phyloP scores from a whole-genome alignment of 768 basidiomycete species.

The Rhizopogon vesiculosus region DNA sequence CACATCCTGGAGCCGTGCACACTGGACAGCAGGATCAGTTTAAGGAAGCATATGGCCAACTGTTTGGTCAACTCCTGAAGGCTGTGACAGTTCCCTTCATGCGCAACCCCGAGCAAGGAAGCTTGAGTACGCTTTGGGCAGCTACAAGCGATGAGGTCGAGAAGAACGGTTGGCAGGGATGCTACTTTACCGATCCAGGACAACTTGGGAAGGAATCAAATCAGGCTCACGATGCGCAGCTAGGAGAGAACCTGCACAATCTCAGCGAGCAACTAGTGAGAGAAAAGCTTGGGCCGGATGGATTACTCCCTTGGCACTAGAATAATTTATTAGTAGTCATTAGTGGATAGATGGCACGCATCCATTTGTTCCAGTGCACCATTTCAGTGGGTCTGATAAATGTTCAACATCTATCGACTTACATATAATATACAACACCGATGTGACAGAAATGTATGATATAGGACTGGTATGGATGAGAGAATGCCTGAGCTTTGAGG shows the following conservation, averaged over 20 bases:
- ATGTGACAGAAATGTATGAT: slow-evolving; percentile 14
- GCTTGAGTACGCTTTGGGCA: slow-evolving; percentile 25
- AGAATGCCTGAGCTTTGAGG: slow-evolving; percentile 8
- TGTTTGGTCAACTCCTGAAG: slow-evolving; percentile 16
- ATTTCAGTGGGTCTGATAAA: not conserved
- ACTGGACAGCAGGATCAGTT: slow-evolving; percentile 23
- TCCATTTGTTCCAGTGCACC: not conserved
- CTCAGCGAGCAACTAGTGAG: slow-evolving; percentile 26
- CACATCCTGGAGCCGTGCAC: slow-evolving; percentile 18
- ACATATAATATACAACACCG: slow-evolving; percentile 12
- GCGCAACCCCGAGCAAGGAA: slow-evolving; percentile 21
- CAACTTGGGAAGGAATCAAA: slow-evolving; percentile 15
- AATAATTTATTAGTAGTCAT: not conserved
- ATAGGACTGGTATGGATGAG: slow-evolving; percentile 11
- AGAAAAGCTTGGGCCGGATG: slow-evolving; percentile 17
- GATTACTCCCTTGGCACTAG: slow-evolving; percentile 18
- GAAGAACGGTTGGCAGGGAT: slow-evolving; percentile 17
- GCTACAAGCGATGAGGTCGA: slow-evolving; percentile 25
- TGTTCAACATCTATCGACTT: not conserved
- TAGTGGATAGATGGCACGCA: not conserved
- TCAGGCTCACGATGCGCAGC: slow-evolving; percentile 18
- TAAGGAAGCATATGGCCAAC: slow-evolving; percentile 20
- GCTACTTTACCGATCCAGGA: slow-evolving; percentile 22
- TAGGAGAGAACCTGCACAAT: slow-evolving; percentile 24
- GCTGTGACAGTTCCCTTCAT: slow-evolving; percentile 21